Base-by-base conservation (phyloP, 139 green algal species). In the Nannochloris sp. region DNA sequence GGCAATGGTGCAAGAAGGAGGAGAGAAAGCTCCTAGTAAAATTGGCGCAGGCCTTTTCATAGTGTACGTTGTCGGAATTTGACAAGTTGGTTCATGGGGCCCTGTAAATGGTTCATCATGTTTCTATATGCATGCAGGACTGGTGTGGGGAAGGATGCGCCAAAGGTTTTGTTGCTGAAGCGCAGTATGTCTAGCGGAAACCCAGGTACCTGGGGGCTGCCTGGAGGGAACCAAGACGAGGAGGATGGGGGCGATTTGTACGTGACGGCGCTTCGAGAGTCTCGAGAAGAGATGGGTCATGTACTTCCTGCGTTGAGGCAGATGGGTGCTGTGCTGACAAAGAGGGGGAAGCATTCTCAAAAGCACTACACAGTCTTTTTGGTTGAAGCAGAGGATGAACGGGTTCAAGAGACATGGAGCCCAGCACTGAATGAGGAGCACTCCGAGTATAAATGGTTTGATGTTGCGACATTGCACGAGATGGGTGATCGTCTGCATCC, bases 361-460 rank as follows among this genome's bases (percentile, higher is more conserved):
- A 92, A 92, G 76, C 80, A 83, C 55, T 92, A 83, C 68, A 85
- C 77, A 2, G 82, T 90, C 6, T 88, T 80, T 56, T 30, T 90
- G 12, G 69, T 67, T 8, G 43, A 51, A 6, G 59, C 85, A 26
- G 36, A 28, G 16, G 46, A 53, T 14, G 46, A 53, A 28, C 17
- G n/a, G 16, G 45, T 4, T 37, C 55, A 0, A 49, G 56, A 26
- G 61, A 28, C 3, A 55, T 37, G 16, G 58, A 44, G 6, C 3
- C 36, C 10, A 84, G 4, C 56, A 56, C 74, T 89, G 23, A 89
- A 86, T 23, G 33, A 77, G 25, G 82, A 89, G 61, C 81, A 91
- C 70, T 72, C 55, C 5, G 59, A 68, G 0, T 90, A 67, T 64
- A 61, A 51, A 6, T 88, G 84, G 81, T 56, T 79, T 13, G 14